A percentile compares a stretch with the other conserved stretches of the same genome.
Conservation (phyloP, 1,284 basidiomycete genomes). For the Cryptococcus wingfieldii region DNA sequence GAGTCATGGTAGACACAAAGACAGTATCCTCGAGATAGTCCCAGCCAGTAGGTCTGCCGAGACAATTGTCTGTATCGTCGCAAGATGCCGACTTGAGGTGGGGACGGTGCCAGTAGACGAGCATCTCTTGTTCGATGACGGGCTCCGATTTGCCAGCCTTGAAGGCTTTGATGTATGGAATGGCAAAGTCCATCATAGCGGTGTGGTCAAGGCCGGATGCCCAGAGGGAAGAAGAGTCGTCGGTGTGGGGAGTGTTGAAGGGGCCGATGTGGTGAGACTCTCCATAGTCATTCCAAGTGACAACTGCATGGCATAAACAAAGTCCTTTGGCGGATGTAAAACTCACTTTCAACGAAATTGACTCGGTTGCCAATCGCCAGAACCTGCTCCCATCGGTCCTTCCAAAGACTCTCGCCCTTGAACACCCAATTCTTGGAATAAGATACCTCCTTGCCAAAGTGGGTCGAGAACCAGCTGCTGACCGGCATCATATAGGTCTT, state of each 20-base stretch:
- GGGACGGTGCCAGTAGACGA: conserved; percentile 48
- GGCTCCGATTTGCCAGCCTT: conserved; percentile 32
- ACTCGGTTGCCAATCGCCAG: conserved; percentile 30
- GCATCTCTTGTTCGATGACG: conserved; percentile 35
- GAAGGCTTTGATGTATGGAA: conserved; percentile 48
- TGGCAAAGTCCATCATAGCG: conserved; percentile 43
- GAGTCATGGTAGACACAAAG: conserved; percentile 43
- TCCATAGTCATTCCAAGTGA: conserved; percentile 50
- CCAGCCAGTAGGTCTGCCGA: conserved; percentile 38
- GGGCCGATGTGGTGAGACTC: conserved; percentile 48
- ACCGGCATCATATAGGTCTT: conserved; percentile 47
- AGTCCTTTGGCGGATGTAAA: background rate
- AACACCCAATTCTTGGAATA: conserved; percentile 49
- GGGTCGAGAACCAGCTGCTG: conserved; percentile 48
- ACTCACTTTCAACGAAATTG: conserved; percentile 41
- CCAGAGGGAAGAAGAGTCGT: conserved; percentile 44
- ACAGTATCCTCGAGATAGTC: conserved; percentile 36
- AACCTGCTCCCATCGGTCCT: conserved; percentile 47
- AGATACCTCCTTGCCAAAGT: conserved; percentile 42
- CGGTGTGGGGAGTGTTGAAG: conserved; percentile 33
- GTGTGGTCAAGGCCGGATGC: conserved; percentile 41
- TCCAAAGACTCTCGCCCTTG: conserved; percentile 46
- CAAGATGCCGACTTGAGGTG: conserved; percentile 41
- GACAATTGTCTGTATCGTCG: conserved; percentile 44
- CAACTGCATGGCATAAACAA: conserved; percentile 15